phyloP scores from a whole-genome alignment of 345 rosid species.

The Eucalyptus pauciflora region DNA sequence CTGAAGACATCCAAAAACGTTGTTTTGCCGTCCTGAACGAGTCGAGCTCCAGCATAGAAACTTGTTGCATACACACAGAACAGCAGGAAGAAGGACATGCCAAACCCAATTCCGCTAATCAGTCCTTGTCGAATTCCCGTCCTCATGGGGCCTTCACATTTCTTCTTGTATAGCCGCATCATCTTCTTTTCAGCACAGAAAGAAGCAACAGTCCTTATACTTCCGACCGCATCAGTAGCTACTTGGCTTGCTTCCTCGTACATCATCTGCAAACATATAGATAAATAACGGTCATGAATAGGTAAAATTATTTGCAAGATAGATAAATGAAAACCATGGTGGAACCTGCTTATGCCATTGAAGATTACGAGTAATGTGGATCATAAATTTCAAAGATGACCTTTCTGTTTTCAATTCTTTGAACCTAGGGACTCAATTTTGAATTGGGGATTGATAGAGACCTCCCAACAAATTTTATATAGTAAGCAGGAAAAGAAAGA shows the following conservation, averaged over 20 bases:
- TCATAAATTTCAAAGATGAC: not conserved
- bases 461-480: not conserved
- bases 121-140: slow-evolving; percentile 59
- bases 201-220: slow-evolving; percentile 71
- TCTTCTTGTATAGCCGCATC: slow-evolving; percentile 48
- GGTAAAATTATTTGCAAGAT: not conserved
- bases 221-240: slow-evolving; percentile 75
- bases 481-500: not conserved
- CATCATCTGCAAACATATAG: slow-evolving; percentile 33
- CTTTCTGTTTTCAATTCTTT: not conserved
- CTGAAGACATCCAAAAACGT: slow-evolving; percentile 44
- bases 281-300: not conserved
- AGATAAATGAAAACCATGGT: not conserved
- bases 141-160: slow-evolving; percentile 69
- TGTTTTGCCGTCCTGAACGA: slow-evolving; percentile 31
- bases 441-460: not conserved
- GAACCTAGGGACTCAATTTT: not conserved
- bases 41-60: slow-evolving; percentile 73
- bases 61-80: slow-evolving; percentile 41
- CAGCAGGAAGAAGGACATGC: slow-evolving; percentile 42
- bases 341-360: not conserved
- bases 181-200: slow-evolving; percentile 76
- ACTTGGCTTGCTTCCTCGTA: slow-evolving; percentile 85
- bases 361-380: not conserved
- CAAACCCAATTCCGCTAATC: slow-evolving; percentile 54